Evolutionary conservation across 352 stramenopile species (phyloP).

Genomic region (Pythium oligandrum): DNA sequence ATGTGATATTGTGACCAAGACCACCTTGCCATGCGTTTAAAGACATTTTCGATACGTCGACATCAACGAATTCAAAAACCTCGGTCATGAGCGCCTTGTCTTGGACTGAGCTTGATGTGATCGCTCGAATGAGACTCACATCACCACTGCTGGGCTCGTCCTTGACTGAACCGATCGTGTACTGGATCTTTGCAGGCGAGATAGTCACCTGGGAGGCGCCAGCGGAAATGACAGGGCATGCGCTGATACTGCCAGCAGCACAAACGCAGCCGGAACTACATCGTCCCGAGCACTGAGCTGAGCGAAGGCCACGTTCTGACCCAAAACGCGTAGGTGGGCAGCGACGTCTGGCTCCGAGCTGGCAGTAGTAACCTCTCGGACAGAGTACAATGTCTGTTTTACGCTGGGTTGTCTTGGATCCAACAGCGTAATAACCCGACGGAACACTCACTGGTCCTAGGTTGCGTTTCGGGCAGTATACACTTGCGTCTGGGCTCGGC

Average conservation of each 20-base stretch:
- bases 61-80: conserved; percentile 43
- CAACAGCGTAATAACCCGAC: conserved; percentile 38
- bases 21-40: conserved; percentile 17
- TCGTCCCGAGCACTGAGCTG: conserved; percentile 36
- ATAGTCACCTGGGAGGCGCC: conserved; percentile 22
- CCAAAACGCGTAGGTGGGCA: conserved; percentile 49
- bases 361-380: conserved; percentile 48
- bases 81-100: conserved; percentile 12
- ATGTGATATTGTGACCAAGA: conserved; percentile 47
- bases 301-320: conserved; percentile 25
- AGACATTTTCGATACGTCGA: conserved; percentile 25
- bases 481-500: conserved; percentile 26
- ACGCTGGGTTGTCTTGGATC: conserved; percentile 25
- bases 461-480: conserved; percentile 49
- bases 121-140: not conserved
- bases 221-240: conserved; percentile 28
- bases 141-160: conserved; percentile 15
- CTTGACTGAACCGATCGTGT: conserved; percentile 23
- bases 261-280: conserved; percentile 47
- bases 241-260: conserved; percentile 36
- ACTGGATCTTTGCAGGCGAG: conserved; percentile 25
- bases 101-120: not conserved
- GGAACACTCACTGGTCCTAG: conserved; percentile 27
- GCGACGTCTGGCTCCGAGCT: conserved; percentile 24
- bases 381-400: conserved; percentile 30